Evolutionary conservation across 257 asterid species (phyloP).

Genomic region (Fraxinus cuspidata): DNA sequence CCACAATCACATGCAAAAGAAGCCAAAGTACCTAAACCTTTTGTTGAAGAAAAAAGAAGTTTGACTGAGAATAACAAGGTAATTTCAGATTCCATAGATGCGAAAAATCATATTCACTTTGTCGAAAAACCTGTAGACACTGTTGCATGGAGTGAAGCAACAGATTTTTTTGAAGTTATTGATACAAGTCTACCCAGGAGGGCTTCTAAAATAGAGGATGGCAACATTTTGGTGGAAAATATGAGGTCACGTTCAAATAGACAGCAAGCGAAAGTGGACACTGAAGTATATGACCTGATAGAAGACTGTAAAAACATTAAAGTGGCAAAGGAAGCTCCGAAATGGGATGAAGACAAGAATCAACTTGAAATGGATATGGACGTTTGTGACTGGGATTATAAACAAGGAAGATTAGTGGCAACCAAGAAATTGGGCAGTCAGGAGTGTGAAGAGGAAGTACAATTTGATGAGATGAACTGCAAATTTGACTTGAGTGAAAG

Average conservation of each 20-base stretch:
- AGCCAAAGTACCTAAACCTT: conserved; percentile 27
- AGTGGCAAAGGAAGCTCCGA: conserved; percentile 35
- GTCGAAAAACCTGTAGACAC: conserved; percentile 31
- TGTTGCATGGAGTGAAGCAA: conserved; percentile 69
- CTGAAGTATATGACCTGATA: conserved; percentile 31
- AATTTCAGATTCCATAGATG: conserved; percentile 35
- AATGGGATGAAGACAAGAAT: conserved; percentile 36
- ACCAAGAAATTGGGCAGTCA: conserved; percentile 23
- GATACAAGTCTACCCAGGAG: conserved; percentile 41
- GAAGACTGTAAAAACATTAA: conserved; percentile 33
- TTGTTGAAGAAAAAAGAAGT: conserved; percentile 34
- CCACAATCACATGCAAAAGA: conserved; percentile 29
- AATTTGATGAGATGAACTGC: conserved; percentile 26
- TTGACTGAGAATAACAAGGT: conserved; percentile 26
- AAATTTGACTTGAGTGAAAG: conserved; percentile 20
- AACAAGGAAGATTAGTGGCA: conserved; percentile 31
- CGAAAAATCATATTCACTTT: conserved; percentile 24
- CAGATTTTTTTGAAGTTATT: conserved; percentile 65
- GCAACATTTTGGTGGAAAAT: conserved; percentile 25
- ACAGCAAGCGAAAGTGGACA: conserved; percentile 20
- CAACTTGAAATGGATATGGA: conserved; percentile 28
- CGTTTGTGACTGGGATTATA: conserved; percentile 24
- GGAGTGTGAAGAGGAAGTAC: conserved; percentile 34
- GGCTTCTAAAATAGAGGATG: conserved; percentile 35
- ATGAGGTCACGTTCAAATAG: conserved; percentile 31